Conservation (phyloP, 805 yeast species). For the Metschnikowia cerradonensis region DNA sequence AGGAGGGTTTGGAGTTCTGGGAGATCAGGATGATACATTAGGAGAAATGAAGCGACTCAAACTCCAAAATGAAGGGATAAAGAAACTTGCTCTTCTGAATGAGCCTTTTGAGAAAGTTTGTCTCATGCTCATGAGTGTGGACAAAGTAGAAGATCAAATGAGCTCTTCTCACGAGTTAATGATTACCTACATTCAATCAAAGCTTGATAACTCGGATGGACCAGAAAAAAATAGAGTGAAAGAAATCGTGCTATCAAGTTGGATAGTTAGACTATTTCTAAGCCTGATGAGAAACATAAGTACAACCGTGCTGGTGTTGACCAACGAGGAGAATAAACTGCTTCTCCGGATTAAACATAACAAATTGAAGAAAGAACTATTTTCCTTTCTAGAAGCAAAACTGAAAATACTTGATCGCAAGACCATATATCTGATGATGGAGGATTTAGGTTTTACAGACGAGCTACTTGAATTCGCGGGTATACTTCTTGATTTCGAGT, state of each 20-base stretch:
- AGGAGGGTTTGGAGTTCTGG: slow-evolving; percentile 14
- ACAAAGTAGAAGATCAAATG: slow-evolving; percentile 10
- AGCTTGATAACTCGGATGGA: slow-evolving; percentile 23
- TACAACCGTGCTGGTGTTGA: background rate
- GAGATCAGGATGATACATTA: background rate
- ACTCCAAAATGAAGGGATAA: slow-evolving; percentile 26
- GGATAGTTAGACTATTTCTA: slow-evolving; percentile 61
- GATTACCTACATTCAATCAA: slow-evolving; percentile 32
- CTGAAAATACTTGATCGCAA: slow-evolving; percentile 52
- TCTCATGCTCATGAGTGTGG: slow-evolving; percentile 38
- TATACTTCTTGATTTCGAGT: slow-evolving; percentile 61
- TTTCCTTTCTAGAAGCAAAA: slow-evolving; percentile 49
- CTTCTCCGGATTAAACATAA: background rate
- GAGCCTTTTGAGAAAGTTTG: slow-evolving; percentile 70
- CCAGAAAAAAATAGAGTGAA: slow-evolving; percentile 27
- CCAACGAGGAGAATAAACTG: background rate
- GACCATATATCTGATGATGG: slow-evolving; percentile 69
- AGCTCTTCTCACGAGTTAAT: slow-evolving; percentile 24
- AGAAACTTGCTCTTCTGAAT: slow-evolving; percentile 54
- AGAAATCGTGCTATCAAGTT: slow-evolving; percentile 51
- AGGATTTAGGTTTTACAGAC: slow-evolving; percentile 58
- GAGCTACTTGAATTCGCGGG: slow-evolving; percentile 68
- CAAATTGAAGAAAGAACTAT: background rate
- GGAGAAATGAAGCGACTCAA: slow-evolving; percentile 4
- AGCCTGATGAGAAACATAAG: slow-evolving; percentile 32